Conservation (phyloP, 768 basidiomycete species). For the Agaricus sinodeliciosus region DNA sequence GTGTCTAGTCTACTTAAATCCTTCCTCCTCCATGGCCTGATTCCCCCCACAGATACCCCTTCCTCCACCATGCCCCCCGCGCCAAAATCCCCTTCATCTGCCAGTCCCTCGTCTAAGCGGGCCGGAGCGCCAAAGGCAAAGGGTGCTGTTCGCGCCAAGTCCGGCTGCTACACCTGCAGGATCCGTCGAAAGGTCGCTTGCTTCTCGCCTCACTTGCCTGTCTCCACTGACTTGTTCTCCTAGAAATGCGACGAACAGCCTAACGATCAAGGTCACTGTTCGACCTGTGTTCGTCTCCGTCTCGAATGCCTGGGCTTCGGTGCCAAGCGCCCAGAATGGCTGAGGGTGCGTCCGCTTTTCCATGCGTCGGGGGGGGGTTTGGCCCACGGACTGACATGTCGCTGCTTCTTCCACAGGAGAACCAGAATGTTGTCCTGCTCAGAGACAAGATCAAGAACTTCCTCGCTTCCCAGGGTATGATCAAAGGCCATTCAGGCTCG, state of each 20-base stretch:
- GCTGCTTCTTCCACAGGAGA: conserved; percentile 64
- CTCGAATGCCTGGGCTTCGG: conserved; percentile 87
- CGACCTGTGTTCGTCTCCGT: conserved; percentile 71
- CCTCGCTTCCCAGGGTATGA: conserved; percentile 80
- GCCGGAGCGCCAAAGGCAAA: conserved; percentile 62
- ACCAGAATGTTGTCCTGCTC: conserved; percentile 56
- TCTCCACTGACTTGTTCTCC: conserved; percentile 4
- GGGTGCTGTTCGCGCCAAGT: conserved; percentile 80
- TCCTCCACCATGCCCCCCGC: conserved; percentile 28
- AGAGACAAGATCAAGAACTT: conserved; percentile 77
- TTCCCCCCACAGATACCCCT: neutral
- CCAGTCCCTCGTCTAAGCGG: neutral
- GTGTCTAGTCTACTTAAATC: neutral
- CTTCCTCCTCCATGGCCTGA: conserved; percentile 7
- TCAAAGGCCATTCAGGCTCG: conserved; percentile 78
- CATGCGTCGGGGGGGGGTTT: neutral
- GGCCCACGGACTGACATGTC: conserved; percentile 7
- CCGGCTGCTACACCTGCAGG: conserved; percentile 85
- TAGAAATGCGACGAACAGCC: conserved; percentile 84
- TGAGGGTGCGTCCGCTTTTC: conserved; percentile 49
- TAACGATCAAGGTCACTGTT: conserved; percentile 54
- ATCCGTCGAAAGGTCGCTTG: conserved; percentile 71
- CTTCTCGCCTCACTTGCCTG: conserved; percentile 1
- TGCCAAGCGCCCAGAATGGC: conserved; percentile 79
- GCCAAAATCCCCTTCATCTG: conserved; percentile 33